Percentiles rank a stretch among this genome's conserved stretches.
Evolutionary conservation across 495 filamentous ascomycete species (phyloP).

Genomic region (Hypoxylon lenormandii): DNA sequence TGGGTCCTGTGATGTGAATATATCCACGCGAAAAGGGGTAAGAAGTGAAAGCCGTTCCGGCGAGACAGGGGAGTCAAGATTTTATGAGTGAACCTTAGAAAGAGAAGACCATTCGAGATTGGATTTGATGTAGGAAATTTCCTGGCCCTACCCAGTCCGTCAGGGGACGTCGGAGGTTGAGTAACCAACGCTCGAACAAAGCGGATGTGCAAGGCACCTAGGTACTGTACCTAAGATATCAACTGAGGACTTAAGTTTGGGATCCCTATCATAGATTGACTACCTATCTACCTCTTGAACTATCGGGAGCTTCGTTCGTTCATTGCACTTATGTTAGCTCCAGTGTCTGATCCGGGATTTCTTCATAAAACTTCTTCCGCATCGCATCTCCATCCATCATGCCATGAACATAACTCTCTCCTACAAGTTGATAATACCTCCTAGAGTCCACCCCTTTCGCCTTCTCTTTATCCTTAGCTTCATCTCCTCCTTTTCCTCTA

Average conservation of each 20-base stretch:
- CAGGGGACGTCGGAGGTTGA: no score
- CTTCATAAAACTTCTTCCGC: slow-evolving; percentile 28
- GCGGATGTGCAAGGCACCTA: no score
- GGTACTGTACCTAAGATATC: no score
- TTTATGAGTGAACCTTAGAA: no score
- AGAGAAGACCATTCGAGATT: no score
- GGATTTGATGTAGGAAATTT: no score
- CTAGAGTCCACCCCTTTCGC: not conserved
- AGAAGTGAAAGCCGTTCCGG: slow-evolving; percentile 52
- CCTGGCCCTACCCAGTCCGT: no score
- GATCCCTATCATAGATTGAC: no score
- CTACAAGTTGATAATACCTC: slow-evolving; percentile 43
- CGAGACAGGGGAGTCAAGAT: slow-evolving; percentile 52
- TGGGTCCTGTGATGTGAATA: slow-evolving; percentile 62
- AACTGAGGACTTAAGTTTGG: no score
- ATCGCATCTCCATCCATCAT: slow-evolving; percentile 57
- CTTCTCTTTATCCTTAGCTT: not conserved
- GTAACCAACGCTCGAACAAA: no score
- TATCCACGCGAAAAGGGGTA: slow-evolving; percentile 67
- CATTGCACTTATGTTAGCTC: not conserved
- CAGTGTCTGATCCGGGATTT: slow-evolving; percentile 4
- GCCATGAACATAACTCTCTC: slow-evolving; percentile 55
- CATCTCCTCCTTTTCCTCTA: not conserved
- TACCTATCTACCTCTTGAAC: no score
- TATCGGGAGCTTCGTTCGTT: no score